These are phyloP conservation scores for Coemansia sp. DNA, from an alignment of 192 early-diverging fungal species.

Conservation along the genomic window DNA sequence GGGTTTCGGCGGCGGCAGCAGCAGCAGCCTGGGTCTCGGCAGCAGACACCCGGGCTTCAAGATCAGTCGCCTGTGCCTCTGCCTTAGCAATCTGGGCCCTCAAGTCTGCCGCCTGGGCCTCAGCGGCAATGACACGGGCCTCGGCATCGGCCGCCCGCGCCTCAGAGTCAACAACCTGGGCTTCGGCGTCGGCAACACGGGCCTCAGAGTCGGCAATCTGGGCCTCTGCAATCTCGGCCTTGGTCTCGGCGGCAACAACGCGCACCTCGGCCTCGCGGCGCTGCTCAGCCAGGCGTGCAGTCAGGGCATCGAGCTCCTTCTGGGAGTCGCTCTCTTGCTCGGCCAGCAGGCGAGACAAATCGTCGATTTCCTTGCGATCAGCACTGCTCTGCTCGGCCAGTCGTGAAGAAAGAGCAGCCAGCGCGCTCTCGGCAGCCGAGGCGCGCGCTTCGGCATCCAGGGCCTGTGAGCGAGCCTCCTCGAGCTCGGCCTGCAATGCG, in stretches of 20 bases:
- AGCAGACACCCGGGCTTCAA: background rate
- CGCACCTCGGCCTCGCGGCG: background rate
- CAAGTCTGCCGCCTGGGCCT: background rate
- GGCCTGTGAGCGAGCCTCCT: conserved; percentile 7
- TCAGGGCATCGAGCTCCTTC: too few relatives aligned
- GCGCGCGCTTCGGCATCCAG: conserved; percentile 41
- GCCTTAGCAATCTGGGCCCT: background rate
- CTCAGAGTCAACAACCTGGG: background rate
- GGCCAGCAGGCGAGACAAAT: too few relatives aligned
- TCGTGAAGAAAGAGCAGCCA: conserved; percentile 12
- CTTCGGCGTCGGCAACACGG: background rate
- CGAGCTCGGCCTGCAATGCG: conserved; percentile 10
- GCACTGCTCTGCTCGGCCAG: background rate
- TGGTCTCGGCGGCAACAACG: background rate
- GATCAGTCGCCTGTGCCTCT: background rate
- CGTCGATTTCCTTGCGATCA: background rate
- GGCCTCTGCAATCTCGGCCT: too few relatives aligned
- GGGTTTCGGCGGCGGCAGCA: background rate
- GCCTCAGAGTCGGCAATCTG: too few relatives aligned
- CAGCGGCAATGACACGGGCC: background rate
- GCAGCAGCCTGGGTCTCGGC: background rate
- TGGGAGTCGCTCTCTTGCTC: too few relatives aligned
- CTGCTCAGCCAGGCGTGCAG: too few relatives aligned
- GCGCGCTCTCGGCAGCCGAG: conserved; percentile 21
- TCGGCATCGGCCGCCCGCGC: background rate